Evolutionary conservation across 2,329 filamentous ascomycete species (phyloP).

Genomic region (Aspergillus melleus): DNA sequence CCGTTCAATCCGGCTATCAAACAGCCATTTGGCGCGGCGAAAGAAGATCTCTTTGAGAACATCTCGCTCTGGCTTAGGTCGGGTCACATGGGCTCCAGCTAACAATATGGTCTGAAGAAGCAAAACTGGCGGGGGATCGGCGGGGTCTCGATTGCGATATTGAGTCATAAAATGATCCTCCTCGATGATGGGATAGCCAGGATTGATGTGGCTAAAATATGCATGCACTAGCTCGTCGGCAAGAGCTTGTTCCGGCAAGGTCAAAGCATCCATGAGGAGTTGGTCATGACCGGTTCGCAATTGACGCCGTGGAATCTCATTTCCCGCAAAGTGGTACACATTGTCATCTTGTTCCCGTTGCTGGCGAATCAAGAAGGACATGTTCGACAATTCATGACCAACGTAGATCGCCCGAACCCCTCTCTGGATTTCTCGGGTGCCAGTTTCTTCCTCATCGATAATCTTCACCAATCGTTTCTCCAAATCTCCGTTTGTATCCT

Average conservation of each 20-base stretch:
- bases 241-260: slow-evolving; percentile 49
- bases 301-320: slow-evolving; percentile 45
- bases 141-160: slow-evolving; percentile 49
- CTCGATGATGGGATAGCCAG: slow-evolving; percentile 54
- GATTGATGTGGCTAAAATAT: slow-evolving; percentile 54
- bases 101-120: slow-evolving; percentile 54
- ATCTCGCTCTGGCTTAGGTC: slow-evolving; percentile 42
- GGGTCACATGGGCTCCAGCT: slow-evolving; percentile 53
- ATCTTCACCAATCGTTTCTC: slow-evolving; percentile 53
- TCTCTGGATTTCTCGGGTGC: slow-evolving; percentile 48
- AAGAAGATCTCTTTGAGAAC: slow-evolving; percentile 52
- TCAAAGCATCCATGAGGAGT: slow-evolving; percentile 50
- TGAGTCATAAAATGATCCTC: slow-evolving; percentile 53
- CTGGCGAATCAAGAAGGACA: slow-evolving; percentile 56
- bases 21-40: slow-evolving; percentile 54
- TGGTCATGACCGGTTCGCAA: slow-evolving; percentile 47
- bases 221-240: slow-evolving; percentile 53
- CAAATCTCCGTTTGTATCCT: slow-evolving; percentile 42
- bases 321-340: slow-evolving; percentile 46
- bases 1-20: slow-evolving; percentile 55
- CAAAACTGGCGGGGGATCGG: slow-evolving; percentile 48
- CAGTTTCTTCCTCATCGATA: slow-evolving; percentile 50
- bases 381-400: slow-evolving; percentile 57
- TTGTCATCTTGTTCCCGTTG: slow-evolving; percentile 45
- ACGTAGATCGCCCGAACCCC: slow-evolving; percentile 55